A percentile compares a stretch with the other conserved stretches of the same genome.
Conservation (phyloP, 2,329 filamentous ascomycete genomes). For the Neurospora sp. region DNA sequence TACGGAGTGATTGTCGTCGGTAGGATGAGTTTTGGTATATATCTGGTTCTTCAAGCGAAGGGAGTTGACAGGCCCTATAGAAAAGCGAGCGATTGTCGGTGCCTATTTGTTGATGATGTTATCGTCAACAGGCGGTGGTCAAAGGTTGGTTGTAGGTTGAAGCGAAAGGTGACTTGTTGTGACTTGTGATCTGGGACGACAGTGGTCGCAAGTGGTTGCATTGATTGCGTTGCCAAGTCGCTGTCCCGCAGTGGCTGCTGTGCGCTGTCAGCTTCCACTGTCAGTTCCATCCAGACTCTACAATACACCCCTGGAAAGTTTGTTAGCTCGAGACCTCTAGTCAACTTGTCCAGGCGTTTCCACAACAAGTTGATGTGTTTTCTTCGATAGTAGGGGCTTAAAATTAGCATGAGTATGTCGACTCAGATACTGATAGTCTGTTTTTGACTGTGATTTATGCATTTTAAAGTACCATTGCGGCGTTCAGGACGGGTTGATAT, state of each 20-base stretch:
- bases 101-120: neutral
- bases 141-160: conserved; percentile 5
- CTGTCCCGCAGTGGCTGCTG: neutral
- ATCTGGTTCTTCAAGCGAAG: neutral
- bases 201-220: conserved; percentile 3
- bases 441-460: too few relatives aligned
- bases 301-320: too few relatives aligned
- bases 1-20: neutral
- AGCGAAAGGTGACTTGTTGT: neutral
- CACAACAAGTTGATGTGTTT: too few relatives aligned
- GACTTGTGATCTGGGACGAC: neutral
- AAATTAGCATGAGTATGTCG: too few relatives aligned
- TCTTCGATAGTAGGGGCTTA: too few relatives aligned
- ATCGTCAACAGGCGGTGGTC: neutral
- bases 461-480: too few relatives aligned
- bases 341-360: too few relatives aligned
- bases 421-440: too few relatives aligned
- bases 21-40: neutral
- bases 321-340: too few relatives aligned
- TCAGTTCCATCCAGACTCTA: neutral
- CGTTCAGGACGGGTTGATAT: too few relatives aligned
- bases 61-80: neutral
- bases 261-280: conserved; percentile 2
- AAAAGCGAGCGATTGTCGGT: neutral
- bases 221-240: neutral